Evolutionary conservation across 768 basidiomycete species (phyloP).

Genomic region (Mycena rosella): DNA sequence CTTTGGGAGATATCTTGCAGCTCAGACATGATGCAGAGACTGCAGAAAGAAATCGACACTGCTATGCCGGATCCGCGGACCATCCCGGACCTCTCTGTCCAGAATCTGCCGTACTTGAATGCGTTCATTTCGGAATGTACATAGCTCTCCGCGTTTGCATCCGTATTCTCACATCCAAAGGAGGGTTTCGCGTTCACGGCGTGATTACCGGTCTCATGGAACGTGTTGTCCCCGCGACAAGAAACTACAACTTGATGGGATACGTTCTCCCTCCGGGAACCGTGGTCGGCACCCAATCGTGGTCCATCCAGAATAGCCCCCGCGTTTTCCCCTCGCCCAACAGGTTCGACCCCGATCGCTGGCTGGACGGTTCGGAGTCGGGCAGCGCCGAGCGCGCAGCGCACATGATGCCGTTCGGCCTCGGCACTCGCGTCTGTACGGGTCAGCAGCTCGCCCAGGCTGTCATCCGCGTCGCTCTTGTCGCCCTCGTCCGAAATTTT

Average conservation of each 20-base stretch:
- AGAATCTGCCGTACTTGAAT: slow-evolving; percentile 65
- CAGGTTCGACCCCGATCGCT: slow-evolving; percentile 81
- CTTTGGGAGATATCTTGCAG: slow-evolving; percentile 83
- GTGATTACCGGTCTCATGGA: slow-evolving; percentile 79
- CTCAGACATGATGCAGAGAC: slow-evolving; percentile 72
- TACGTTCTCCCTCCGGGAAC: slow-evolving; percentile 83
- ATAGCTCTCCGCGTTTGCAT: slow-evolving; percentile 28
- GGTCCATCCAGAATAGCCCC: slow-evolving; percentile 84
- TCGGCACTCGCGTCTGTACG: slow-evolving; percentile 78
- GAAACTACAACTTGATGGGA: slow-evolving; percentile 81
- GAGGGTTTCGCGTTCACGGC: slow-evolving; percentile 78
- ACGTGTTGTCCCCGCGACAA: slow-evolving; percentile 78
- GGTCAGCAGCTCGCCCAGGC: slow-evolving; percentile 81
- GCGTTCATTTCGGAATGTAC: slow-evolving; percentile 73
- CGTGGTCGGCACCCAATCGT: slow-evolving; percentile 81
- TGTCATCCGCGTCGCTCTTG: too few species aligned
- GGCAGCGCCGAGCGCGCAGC: slow-evolving; percentile 69
- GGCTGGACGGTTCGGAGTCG: slow-evolving; percentile 64
- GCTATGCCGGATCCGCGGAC: slow-evolving; percentile 71
- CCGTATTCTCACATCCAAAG: not conserved
- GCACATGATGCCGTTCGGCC: slow-evolving; percentile 83
- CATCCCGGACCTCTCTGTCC: slow-evolving; percentile 72
- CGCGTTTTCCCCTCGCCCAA: slow-evolving; percentile 79
- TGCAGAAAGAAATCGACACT: slow-evolving; percentile 79
- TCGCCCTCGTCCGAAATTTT: too few species aligned